Percentiles rank a stretch among this genome's conserved stretches.
phyloP scores from a whole-genome alignment of 2,329 filamentous ascomycete genomes.

The Trichocomaceae sp. region DNA sequence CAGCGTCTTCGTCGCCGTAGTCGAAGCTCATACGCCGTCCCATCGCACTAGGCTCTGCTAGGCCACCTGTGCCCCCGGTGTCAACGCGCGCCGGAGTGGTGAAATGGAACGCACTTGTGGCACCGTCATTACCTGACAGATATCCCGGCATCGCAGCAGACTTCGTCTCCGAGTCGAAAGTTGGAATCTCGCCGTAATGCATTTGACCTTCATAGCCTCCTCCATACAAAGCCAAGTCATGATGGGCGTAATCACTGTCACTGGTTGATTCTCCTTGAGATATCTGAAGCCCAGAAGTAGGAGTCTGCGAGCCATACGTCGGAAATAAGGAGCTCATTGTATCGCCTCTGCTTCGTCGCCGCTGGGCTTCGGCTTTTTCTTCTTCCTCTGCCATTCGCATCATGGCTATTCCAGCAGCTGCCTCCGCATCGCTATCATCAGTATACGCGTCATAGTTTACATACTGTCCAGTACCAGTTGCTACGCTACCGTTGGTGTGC shows the following conservation, averaged over 20 bases:
- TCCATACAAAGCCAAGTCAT: conserved; percentile 69
- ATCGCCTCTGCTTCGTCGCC: conserved; percentile 46
- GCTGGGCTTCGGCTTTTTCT: conserved; percentile 53
- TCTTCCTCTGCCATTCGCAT: conserved; percentile 76
- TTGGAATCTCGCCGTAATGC: conserved; percentile 52
- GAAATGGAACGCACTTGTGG: conserved; percentile 52
- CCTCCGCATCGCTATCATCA: conserved; percentile 84
- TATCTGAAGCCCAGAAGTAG: conserved; percentile 20
- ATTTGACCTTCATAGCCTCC: conserved; percentile 62
- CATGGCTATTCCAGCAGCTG: conserved; percentile 72
- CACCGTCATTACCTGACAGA: conserved; percentile 34
- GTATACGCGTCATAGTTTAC: conserved; percentile 46
- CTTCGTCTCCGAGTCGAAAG: conserved; percentile 7
- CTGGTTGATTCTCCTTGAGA: conserved; percentile 43
- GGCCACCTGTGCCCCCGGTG: conserved; percentile 80
- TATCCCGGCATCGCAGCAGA: background rate
- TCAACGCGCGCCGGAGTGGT: conserved; percentile 66
- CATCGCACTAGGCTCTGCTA: conserved; percentile 64
- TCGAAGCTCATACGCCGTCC: conserved; percentile 76
- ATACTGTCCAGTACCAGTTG: conserved; percentile 39
- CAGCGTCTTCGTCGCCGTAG: conserved; percentile 83
- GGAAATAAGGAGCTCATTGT: conserved; percentile 47
- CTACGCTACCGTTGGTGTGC: conserved; percentile 44
- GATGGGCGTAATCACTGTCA: conserved; percentile 64
- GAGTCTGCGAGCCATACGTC: conserved; percentile 37